phyloP scores from a whole-genome alignment of 768 basidiomycete genomes.

The Phylloporus rhodoxanthus region DNA sequence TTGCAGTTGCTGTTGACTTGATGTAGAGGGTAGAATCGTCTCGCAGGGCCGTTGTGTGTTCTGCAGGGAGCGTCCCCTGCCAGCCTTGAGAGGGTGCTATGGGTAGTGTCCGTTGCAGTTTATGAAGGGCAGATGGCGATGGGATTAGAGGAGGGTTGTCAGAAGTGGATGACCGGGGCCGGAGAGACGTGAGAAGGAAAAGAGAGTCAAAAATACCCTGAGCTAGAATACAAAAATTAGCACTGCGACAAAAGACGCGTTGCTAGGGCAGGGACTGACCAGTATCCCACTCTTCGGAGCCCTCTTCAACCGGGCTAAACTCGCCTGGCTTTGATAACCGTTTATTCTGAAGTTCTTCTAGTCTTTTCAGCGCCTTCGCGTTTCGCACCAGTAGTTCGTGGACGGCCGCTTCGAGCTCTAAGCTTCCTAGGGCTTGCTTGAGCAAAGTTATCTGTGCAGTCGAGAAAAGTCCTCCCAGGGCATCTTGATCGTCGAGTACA shows the following conservation, averaged over 20 bases:
- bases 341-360: constrained; percentile 59
- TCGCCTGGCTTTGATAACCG: constrained; percentile 47
- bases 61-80: constrained; percentile 65
- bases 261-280: constrained; percentile 42
- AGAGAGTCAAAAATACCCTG: constrained; percentile 70
- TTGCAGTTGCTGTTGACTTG: constrained; percentile 37
- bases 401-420: constrained; percentile 65
- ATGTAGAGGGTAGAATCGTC: constrained; percentile 74
- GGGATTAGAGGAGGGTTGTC: constrained; percentile 50
- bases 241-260: constrained; percentile 1
- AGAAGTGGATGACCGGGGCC: constrained; percentile 52
- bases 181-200: constrained; percentile 58
- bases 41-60: constrained; percentile 54
- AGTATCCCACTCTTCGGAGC: constrained; percentile 77
- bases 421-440: constrained; percentile 52
- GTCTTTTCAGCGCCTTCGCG: constrained; percentile 51
- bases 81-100: constrained; percentile 57
- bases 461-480: constrained; percentile 51
- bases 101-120: constrained; percentile 66
- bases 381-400: constrained; percentile 65
- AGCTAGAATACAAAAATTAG: constrained; percentile 40
- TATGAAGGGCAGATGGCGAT: constrained; percentile 57
- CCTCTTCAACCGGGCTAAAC: constrained; percentile 49
- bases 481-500: constrained; percentile 32
- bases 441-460: constrained; percentile 50